Base-by-base conservation (phyloP, 805 yeast species). In the Yarrowia hollandica region DNA sequence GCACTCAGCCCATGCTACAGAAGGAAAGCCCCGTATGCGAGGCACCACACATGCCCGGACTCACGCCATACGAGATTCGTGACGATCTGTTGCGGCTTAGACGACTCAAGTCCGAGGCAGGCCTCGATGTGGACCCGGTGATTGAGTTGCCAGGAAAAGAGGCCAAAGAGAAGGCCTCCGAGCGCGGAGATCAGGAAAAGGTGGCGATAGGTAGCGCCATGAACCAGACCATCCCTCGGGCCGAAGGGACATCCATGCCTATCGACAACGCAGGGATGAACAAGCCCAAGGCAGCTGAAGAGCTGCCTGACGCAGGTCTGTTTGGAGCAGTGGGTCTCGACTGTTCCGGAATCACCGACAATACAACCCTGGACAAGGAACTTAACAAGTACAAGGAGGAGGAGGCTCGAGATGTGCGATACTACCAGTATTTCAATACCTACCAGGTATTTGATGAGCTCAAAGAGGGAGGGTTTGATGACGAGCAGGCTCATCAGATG, bases 401-500 rank as follows among this genome's bases (percentile, higher is more conserved):
- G 19, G 62, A 59, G 34, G 42, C 35, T 1, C 26, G 26, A 4
- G 23, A 54, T 22, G 62, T 34, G 18, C 52, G 55, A 9, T 63
- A 61, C 57, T 62, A 56, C 46, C 70, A 71, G 59, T 65, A 71
- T 54, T 76, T 90, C 52, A 88, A 89, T 46, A 85, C 91, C 1
- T 83, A 84, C 69, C 75, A 73, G 35, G 80, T 86, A 0, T 85
- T 76, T 66, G 75, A 78, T 18, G 78, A 79, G 56, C 75, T 89
- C 16, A 69, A 69, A 15, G 67, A 69, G 0, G 75, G 86, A 1
- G 90, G 90, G 1, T 85, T 85, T 67, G 80, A 82, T 0, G 77
- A 78, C 0, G 71, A 71, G 3, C 92, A 89, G 69, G 77, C 90
- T 11, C 84, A 82, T 52, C 74, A 79, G 19, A 70, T 88, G 5